Conservation (phyloP, 148 eudicot genomes). For the Selenicereus undatus region DNA sequence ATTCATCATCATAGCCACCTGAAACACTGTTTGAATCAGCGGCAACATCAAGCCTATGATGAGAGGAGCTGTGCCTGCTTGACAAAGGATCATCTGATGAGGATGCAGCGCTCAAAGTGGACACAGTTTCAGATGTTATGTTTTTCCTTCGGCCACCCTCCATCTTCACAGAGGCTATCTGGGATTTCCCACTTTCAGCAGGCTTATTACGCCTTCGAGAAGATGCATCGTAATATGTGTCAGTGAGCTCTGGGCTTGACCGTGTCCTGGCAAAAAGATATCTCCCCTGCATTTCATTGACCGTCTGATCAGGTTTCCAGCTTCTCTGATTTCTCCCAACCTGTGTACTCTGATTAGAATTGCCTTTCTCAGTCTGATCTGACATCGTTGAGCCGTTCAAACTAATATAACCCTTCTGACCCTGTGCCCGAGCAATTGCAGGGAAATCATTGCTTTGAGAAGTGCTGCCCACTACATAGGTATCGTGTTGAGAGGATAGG, state of each 20-base stretch:
- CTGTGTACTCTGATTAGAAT: conserved; percentile 28
- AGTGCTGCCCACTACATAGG: conserved; percentile 30
- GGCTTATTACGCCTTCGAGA: conserved; percentile 41
- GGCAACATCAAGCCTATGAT: conserved; percentile 33
- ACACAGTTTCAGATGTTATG: conserved; percentile 35
- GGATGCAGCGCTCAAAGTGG: conserved; percentile 36
- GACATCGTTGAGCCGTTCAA: conserved; percentile 25
- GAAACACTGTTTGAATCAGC: conserved; percentile 32
- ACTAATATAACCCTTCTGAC: conserved; percentile 37
- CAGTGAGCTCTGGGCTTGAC: conserved; percentile 86
- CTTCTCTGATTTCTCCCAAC: conserved; percentile 35
- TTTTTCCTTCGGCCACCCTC: conserved; percentile 46
- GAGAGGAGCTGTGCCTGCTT: conserved; percentile 30
- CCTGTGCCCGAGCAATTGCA: conserved; percentile 30
- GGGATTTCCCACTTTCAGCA: conserved; percentile 43
- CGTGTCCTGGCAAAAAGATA: conserved; percentile 70
- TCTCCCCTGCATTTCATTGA: conserved; percentile 54
- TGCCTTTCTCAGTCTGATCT: conserved; percentile 32
- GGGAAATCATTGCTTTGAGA: conserved; percentile 25
- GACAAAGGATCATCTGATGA: conserved; percentile 38
- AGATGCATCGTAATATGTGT: conserved; percentile 39
- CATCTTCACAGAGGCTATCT: conserved; percentile 29
- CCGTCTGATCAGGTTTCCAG: conserved; percentile 36
- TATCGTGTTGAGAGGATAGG: conserved; percentile 33
- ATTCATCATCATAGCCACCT: conserved; percentile 30